These are phyloP conservation scores for Aspergillus japonicus DNA, from an alignment of 2,329 filamentous ascomycete species.

Conservation along the genomic window DNA sequence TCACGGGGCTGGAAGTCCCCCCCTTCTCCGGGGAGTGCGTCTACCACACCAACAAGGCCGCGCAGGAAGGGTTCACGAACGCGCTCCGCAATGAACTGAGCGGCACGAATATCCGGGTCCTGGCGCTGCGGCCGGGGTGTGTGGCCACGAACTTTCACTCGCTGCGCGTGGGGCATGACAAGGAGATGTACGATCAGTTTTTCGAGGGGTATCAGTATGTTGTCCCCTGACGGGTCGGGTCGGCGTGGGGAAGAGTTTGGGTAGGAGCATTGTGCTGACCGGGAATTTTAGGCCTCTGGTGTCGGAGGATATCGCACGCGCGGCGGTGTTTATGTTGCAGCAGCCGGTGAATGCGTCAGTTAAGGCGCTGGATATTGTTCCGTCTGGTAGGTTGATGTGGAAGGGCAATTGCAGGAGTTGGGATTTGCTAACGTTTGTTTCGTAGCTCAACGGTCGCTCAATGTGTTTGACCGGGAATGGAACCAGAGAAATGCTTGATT, in stretches of 20 bases:
- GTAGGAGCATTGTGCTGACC: too few relatives aligned
- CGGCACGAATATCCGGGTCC: conserved; percentile 49
- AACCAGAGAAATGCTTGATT: conserved; percentile 15
- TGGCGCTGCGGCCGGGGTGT: conserved; percentile 49
- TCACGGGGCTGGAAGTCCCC: conserved; percentile 49
- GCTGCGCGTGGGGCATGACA: conserved; percentile 47
- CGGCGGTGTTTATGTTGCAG: conserved; percentile 45
- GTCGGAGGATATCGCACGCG: conserved; percentile 45
- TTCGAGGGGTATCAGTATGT: conserved; percentile 44
- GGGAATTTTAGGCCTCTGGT: conserved; percentile 32
- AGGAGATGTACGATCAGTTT: conserved; percentile 44
- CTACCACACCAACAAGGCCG: conserved; percentile 50
- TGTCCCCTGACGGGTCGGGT: conserved; percentile 1
- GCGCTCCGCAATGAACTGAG: conserved; percentile 49
- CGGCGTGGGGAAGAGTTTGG: too few relatives aligned
- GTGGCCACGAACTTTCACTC: conserved; percentile 52
- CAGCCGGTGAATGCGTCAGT: conserved; percentile 43
- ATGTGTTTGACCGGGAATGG: conserved; percentile 33
- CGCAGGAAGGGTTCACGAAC: conserved; percentile 52
- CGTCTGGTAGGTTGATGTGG: conserved; percentile 30
- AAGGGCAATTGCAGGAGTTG: conserved; percentile 8
- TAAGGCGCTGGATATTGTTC: conserved; percentile 51
- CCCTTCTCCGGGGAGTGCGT: conserved; percentile 52
- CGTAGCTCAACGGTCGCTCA: conserved; percentile 30
- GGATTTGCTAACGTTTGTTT: too few relatives aligned